These are phyloP conservation scores for Rhytidhysteron rufulum DNA, from an alignment of 2,329 filamentous ascomycete genomes.

Conservation along the genomic window DNA sequence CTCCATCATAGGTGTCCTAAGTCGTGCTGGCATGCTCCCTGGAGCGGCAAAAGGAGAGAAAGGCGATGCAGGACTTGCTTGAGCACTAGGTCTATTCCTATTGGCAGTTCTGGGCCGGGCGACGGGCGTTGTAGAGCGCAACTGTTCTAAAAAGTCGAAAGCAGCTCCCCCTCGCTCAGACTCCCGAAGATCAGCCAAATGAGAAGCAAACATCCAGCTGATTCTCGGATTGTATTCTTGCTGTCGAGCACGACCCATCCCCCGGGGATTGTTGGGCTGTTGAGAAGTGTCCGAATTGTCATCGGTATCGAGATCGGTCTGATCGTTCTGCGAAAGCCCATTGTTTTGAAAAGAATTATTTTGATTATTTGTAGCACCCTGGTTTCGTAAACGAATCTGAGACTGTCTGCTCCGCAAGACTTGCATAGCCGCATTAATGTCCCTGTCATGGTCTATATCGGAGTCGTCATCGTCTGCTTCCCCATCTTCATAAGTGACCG, in stretches of 20 bases:
- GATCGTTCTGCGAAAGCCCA: slow-evolving; percentile 17
- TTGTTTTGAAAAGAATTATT: slow-evolving; percentile 22
- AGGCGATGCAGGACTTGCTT: slow-evolving; percentile 28
- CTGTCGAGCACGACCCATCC: slow-evolving; percentile 18
- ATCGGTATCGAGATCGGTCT: slow-evolving; percentile 32
- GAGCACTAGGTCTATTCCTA: slow-evolving; percentile 23
- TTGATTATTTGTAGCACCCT: slow-evolving; percentile 18
- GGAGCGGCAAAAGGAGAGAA: slow-evolving; percentile 34
- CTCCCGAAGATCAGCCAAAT: slow-evolving; percentile 35
- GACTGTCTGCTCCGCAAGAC: slow-evolving; percentile 31
- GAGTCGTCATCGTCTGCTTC: slow-evolving; percentile 42
- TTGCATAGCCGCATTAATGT: slow-evolving; percentile 33
- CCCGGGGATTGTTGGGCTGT: slow-evolving; percentile 21
- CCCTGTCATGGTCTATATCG: slow-evolving; percentile 34
- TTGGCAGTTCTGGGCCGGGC: slow-evolving; percentile 37
- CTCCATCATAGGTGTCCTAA: slow-evolving; percentile 33
- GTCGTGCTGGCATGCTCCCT: slow-evolving; percentile 16
- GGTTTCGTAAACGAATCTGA: slow-evolving; percentile 29
- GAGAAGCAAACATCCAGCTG: slow-evolving; percentile 40
- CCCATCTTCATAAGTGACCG: slow-evolving; percentile 37
- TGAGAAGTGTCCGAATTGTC: slow-evolving; percentile 37
- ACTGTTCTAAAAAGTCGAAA: slow-evolving; percentile 29
- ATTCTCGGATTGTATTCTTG: slow-evolving; percentile 39
- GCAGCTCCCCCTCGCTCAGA: slow-evolving; percentile 26
- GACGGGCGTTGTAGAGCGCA: slow-evolving; percentile 36